phyloP scores from a whole-genome alignment of 2,329 filamentous ascomycete species.

The Cercospora sp. region DNA sequence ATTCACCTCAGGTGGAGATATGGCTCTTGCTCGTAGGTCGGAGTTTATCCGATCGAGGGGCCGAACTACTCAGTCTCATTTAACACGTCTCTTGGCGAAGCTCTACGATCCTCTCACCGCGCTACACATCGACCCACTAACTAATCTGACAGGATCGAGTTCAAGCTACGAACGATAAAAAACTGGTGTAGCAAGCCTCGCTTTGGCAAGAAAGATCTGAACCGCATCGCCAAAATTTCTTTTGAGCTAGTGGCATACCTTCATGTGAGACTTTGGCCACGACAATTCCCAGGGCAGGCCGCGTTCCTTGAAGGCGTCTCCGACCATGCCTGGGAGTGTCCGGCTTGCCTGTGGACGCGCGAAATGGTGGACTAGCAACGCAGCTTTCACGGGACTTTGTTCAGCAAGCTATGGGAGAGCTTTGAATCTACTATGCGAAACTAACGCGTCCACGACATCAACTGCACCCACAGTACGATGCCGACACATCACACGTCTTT shows the following conservation, averaged over 20 bases:
- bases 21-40: background rate
- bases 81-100: background rate
- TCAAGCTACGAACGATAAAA: background rate
- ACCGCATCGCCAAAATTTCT: constrained; percentile 9
- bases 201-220: background rate
- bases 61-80: background rate
- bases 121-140: background rate
- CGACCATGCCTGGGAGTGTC: constrained; percentile 6
- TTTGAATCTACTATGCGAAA: background rate
- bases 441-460: background rate
- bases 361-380: background rate
- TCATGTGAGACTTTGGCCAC: background rate
- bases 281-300: background rate
- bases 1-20: background rate
- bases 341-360: background rate
- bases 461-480: background rate
- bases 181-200: background rate
- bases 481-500: background rate
- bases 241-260: constrained; percentile 5
- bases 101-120: background rate
- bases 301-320: background rate
- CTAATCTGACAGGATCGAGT: background rate
- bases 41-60: background rate
- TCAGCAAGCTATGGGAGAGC: background rate
- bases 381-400: background rate